A percentile compares a stretch with the other conserved stretches of the same genome.
These are phyloP conservation scores for Grammothele lineata DNA, from an alignment of 768 basidiomycete species.

Conservation along the genomic window DNA sequence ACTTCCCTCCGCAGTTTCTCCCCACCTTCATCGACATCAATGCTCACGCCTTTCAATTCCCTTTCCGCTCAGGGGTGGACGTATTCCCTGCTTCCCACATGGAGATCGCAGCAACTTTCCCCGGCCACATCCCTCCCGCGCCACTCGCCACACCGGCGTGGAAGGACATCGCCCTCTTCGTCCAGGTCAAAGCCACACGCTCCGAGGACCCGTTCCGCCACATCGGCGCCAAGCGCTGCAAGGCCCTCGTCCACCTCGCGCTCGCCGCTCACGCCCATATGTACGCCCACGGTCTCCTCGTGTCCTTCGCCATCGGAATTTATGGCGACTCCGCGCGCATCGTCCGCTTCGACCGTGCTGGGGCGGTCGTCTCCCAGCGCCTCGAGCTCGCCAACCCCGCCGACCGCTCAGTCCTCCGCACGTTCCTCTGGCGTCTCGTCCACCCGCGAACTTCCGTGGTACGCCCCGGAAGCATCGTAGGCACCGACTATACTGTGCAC, in stretches of 20 bases:
- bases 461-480: constrained; percentile 1
- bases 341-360: constrained; percentile 12
- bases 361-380: constrained; percentile 5
- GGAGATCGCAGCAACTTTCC: too few species aligned
- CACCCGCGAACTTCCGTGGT: not conserved
- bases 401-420: not conserved
- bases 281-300: constrained; percentile 3
- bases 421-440: constrained; percentile 14
- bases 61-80: too few species aligned
- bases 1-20: too few species aligned
- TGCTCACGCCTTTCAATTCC: too few species aligned
- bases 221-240: not conserved
- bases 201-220: not conserved
- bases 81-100: too few species aligned
- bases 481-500: constrained; percentile 6
- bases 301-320: constrained; percentile 3
- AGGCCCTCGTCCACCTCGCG: not conserved
- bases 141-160: not conserved
- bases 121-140: too few species aligned
- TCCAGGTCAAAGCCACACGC: not conserved
- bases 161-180: not conserved
- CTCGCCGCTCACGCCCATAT: constrained; percentile 1
- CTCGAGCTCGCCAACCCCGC: not conserved
- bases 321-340: constrained; percentile 5
- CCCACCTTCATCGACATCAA: too few species aligned